Percentiles rank a stretch among this genome's conserved stretches.
phyloP scores from a whole-genome alignment of 345 rosid genomes.

The Durio zibethinus region DNA sequence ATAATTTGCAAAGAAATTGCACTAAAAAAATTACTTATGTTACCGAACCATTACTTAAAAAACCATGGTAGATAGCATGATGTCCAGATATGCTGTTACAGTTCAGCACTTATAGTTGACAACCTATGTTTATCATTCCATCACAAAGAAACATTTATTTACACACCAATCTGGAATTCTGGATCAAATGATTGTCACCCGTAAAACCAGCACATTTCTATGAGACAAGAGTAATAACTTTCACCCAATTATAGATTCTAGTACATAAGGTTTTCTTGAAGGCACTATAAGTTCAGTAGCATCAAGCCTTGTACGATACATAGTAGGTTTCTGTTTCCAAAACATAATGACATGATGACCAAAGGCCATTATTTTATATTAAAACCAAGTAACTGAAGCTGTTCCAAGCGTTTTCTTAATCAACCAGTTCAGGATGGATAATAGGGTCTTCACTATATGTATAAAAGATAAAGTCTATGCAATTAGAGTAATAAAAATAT shows the following conservation, averaged over 20 bases:
- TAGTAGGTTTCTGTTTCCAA: background rate
- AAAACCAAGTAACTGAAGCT: background rate
- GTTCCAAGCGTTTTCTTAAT: background rate
- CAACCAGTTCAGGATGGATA: background rate
- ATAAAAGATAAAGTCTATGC: background rate
- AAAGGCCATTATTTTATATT: background rate
- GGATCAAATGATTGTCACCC: background rate
- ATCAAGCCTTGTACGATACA: background rate
- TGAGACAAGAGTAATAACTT: background rate
- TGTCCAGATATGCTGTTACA: background rate
- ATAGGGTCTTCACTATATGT: background rate
- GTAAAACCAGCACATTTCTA: background rate
- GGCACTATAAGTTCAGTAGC: background rate
- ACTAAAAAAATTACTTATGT: background rate
- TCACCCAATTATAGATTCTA: background rate
- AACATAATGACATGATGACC: background rate
- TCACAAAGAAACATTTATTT: background rate
- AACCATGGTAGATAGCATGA: background rate
- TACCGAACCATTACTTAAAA: background rate
- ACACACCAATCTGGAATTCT: background rate
- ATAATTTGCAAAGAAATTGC: background rate
- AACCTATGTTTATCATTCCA: background rate
- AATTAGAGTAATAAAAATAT: background rate
- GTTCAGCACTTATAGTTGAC: background rate
- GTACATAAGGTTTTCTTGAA: background rate